Percentiles rank a stretch among this genome's conserved stretches.
These are phyloP conservation scores for Phytophthora sp. DNA, from an alignment of 352 stramenopile genomes.

Conservation along the genomic window DNA sequence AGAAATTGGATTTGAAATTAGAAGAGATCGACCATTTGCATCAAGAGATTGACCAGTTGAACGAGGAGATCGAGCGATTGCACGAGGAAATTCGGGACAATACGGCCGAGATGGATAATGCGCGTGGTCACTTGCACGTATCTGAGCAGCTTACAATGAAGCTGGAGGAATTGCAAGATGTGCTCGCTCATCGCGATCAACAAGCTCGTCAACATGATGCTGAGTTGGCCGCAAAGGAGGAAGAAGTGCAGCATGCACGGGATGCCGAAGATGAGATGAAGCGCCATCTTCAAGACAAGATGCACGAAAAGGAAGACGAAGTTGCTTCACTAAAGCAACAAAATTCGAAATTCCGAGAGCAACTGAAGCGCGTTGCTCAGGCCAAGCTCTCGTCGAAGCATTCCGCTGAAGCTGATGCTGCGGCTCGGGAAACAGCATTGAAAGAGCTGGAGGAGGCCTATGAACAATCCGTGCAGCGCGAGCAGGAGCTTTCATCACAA, in stretches of 20 bases:
- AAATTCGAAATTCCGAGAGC: slow-evolving; percentile 34
- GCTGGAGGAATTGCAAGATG: slow-evolving; percentile 47
- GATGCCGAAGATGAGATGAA: slow-evolving; percentile 30
- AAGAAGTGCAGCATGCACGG: slow-evolving; percentile 30
- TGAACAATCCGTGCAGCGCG: slow-evolving; percentile 39
- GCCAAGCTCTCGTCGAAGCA: slow-evolving; percentile 30
- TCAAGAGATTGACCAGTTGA: slow-evolving; percentile 34
- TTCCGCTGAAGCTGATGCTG: slow-evolving; percentile 18
- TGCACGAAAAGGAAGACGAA: slow-evolving; percentile 40
- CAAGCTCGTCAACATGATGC: slow-evolving; percentile 39
- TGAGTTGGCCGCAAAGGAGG: slow-evolving; percentile 38
- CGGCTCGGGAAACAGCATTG: slow-evolving; percentile 21
- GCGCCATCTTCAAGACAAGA: slow-evolving; percentile 24
- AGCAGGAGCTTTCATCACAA: slow-evolving; percentile 42
- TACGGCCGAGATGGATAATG: slow-evolving; percentile 49
- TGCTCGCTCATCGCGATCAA: slow-evolving; percentile 38
- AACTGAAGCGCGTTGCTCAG: slow-evolving; percentile 39
- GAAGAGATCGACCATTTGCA: slow-evolving; percentile 31
- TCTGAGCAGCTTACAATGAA: slow-evolving; percentile 57
- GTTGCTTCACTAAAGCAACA: slow-evolving; percentile 33
- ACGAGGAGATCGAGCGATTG: slow-evolving; percentile 38
- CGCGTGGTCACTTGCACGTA: slow-evolving; percentile 42
- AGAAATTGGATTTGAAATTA: slow-evolving; percentile 36
- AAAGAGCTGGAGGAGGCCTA: slow-evolving; percentile 37
- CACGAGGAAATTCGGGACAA: slow-evolving; percentile 51